Percentiles rank a stretch among this genome's conserved stretches.
Conservation (phyloP, 129 eudicot genomes). For the Pseudognaphalium luteoalbum region DNA sequence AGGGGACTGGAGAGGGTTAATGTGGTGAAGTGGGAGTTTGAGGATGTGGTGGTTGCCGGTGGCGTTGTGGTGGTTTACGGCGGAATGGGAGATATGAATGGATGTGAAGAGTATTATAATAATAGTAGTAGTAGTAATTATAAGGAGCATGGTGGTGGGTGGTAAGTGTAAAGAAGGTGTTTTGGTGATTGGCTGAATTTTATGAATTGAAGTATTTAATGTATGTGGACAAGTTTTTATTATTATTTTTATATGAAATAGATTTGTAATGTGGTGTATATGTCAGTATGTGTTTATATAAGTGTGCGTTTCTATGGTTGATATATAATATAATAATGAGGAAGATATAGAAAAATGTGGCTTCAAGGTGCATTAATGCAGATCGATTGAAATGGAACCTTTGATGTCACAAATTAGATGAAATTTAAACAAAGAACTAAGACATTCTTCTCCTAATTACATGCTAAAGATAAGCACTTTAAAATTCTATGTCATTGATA, state of each 20-base stretch:
- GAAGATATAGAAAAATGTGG: background rate
- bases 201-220: constrained; percentile 25
- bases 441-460: no score
- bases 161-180: constrained; percentile 30
- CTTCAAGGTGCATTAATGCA: constrained; percentile 8
- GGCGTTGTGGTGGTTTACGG: constrained; percentile 27
- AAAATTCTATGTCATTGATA: no score
- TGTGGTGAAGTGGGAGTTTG: constrained; percentile 55
- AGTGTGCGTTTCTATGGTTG: constrained; percentile 18
- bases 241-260: background rate
- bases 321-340: no score
- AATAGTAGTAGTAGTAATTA: background rate
- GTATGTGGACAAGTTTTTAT: constrained; percentile 11
- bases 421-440: no score
- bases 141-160: constrained; percentile 28
- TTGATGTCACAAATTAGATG: no score
- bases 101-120: constrained; percentile 8
- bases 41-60: constrained; percentile 35
- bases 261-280: background rate
- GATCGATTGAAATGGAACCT: no score
- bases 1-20: constrained; percentile 45
- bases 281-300: background rate
- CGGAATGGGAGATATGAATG: constrained; percentile 35
- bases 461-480: no score
- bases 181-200: constrained; percentile 33